phyloP scores from a whole-genome alignment of 139 green algal species.

The Nannochloris sp. region DNA sequence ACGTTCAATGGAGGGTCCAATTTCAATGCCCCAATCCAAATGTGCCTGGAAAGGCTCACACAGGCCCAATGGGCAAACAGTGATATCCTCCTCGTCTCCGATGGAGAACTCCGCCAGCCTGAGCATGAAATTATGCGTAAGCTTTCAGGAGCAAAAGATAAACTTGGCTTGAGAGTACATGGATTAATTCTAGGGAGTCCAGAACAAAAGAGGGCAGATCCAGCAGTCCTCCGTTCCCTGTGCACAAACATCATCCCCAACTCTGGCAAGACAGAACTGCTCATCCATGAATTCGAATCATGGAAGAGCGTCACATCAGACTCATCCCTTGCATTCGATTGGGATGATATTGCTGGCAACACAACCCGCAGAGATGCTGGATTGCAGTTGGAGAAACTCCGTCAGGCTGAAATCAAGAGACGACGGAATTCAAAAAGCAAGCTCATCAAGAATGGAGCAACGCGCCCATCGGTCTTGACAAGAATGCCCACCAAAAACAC shows the following conservation, averaged over 20 bases:
- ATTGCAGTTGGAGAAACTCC: constrained; percentile 50
- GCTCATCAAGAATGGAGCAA: neutral
- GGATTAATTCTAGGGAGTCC: constrained; percentile 66
- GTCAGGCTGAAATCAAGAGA: constrained; percentile 32
- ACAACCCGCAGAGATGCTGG: constrained; percentile 44
- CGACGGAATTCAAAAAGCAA: constrained; percentile 2
- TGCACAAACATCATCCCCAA: constrained; percentile 59
- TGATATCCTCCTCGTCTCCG: constrained; percentile 70
- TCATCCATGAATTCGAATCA: constrained; percentile 57
- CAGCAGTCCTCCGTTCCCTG: constrained; percentile 63
- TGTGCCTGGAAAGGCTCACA: constrained; percentile 61
- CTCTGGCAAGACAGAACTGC: constrained; percentile 44
- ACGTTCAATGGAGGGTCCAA: constrained; percentile 79
- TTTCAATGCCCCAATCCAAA: constrained; percentile 75
- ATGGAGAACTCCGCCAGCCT: constrained; percentile 77
- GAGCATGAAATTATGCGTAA: constrained; percentile 74
- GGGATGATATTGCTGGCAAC: constrained; percentile 60
- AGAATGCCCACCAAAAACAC: constrained; percentile 27
- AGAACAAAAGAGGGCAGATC: constrained; percentile 70
- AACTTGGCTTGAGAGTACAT: constrained; percentile 70
- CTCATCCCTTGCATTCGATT: constrained; percentile 53
- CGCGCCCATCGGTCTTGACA: neutral
- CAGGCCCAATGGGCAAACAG: constrained; percentile 77
- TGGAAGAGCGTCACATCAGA: constrained; percentile 56
- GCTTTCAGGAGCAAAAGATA: constrained; percentile 67